Evolutionary conservation across 1,139 yeast genomes (phyloP).

Genomic region (Debaryomyces singareniensis): DNA sequence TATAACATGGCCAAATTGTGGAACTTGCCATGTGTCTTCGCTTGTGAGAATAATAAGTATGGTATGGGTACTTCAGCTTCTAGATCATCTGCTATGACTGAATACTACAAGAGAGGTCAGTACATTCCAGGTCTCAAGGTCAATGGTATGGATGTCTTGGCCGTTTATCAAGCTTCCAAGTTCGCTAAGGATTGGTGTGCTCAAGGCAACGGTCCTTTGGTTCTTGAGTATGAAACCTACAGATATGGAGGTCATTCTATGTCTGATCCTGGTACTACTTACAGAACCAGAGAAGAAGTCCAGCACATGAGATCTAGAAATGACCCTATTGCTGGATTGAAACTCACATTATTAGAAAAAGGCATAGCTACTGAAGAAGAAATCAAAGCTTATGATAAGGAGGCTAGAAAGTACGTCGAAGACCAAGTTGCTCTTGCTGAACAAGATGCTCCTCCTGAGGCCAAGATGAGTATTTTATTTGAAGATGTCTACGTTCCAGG

Average conservation of each 20-base stretch:
- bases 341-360: slow-evolving; percentile 75
- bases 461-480: slow-evolving; percentile 87
- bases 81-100: slow-evolving; percentile 93
- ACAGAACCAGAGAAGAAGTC: slow-evolving; percentile 99
- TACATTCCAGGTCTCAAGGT: slow-evolving; percentile 97
- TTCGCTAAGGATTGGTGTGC: slow-evolving; percentile 96
- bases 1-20: slow-evolving; percentile 99
- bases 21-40: slow-evolving; percentile 91
- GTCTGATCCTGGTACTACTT: slow-evolving; percentile 99
- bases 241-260: slow-evolving; percentile 99
- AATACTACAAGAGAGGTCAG: slow-evolving; percentile 98
- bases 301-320: slow-evolving; percentile 98
- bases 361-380: slow-evolving; percentile 89
- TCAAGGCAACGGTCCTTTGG: slow-evolving; percentile 92
- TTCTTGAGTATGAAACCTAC: slow-evolving; percentile 94
- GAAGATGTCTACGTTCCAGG: slow-evolving; percentile 97
- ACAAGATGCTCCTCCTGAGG: slow-evolving; percentile 91
- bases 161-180: slow-evolving; percentile 92
- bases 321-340: slow-evolving; percentile 96
- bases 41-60: slow-evolving; percentile 98
- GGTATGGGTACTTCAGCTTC: slow-evolving; percentile 99
- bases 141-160: slow-evolving; percentile 97
- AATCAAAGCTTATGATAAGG: slow-evolving; percentile 89
- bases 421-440: slow-evolving; percentile 94
- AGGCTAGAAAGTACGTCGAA: slow-evolving; percentile 91